A percentile compares a stretch with the other conserved stretches of the same genome.
Conservation (phyloP, 2,329 filamentous ascomycete species). For the Cryphonectria japonica region DNA sequence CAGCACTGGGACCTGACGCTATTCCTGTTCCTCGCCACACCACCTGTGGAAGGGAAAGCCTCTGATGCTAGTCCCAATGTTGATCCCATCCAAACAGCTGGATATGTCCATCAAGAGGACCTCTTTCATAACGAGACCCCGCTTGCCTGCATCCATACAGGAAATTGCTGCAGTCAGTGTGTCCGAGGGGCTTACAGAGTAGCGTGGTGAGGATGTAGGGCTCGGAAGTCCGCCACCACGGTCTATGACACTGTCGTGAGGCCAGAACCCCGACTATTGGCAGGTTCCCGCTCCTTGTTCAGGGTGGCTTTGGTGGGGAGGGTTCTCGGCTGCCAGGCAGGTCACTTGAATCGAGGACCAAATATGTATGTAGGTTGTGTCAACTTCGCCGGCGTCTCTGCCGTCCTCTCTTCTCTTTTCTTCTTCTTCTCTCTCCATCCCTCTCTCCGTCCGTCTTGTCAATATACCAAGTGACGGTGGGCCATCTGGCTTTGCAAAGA, state of each 20-base stretch:
- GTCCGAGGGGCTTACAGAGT: background rate
- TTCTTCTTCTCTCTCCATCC: slow-evolving; percentile 12
- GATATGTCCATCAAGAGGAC: background rate
- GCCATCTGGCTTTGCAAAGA: slow-evolving; percentile 37
- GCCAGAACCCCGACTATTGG: slow-evolving; percentile 3
- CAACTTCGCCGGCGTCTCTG: slow-evolving; percentile 8
- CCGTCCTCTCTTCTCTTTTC: slow-evolving; percentile 13
- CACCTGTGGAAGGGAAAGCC: background rate
- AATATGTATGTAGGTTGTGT: slow-evolving; percentile 19
- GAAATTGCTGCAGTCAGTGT: slow-evolving; percentile 4
- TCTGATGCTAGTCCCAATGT: too few species aligned
- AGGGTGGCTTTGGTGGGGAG: background rate
- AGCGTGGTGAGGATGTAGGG: background rate
- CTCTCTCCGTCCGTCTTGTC: slow-evolving; percentile 32
- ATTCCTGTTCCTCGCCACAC: slow-evolving; percentile 21
- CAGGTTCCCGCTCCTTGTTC: background rate
- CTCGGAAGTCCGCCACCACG: background rate
- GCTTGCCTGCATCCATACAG: background rate
- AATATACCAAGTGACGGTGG: slow-evolving; percentile 34
- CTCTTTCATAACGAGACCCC: background rate
- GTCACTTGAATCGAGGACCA: background rate
- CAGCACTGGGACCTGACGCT: slow-evolving; percentile 9
- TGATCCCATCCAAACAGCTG: background rate
- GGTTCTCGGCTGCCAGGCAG: background rate
- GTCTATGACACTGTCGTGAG: background rate